Evolutionary conservation across 2,329 filamentous ascomycete species (phyloP), one percentile per base, ranked within the genome.

Genomic region (Colletotrichum incanum): DNA sequence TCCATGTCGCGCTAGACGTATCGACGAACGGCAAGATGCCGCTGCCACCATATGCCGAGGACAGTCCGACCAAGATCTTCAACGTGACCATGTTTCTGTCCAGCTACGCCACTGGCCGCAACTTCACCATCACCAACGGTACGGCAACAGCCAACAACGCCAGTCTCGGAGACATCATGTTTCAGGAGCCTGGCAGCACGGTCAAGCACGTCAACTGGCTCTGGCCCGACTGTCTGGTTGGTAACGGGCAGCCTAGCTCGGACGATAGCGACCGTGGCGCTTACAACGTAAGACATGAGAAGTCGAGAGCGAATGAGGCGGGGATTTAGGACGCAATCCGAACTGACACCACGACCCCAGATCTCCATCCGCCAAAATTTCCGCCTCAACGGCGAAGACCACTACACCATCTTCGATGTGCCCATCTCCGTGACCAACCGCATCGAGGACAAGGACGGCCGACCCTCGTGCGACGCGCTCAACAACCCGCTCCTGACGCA

Each of bases 181-280:
- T 82, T 37, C 89, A 92, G 73, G 91, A 94, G 77, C 81, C 86
- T 0, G 88, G 88, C 4, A 92, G 91, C 77, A 93, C 92, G 0
- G 92, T 94, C 54, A 94, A 94, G 78, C 92, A 94, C 78, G 86
- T 93, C 73, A 91, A 91, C 77, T 94, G 92, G 90, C 83, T 88
- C 26, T 94, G 92, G 92, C 92, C 92, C 0, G 87, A 88, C 70
- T 94, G 92, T 76, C 83, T 94, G 0, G 89, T 90, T 3, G 92
- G 92, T 23, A 83, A 91, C 61, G 90, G 89, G 3, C 79, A 86
- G 74, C 83, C 86, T 34, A 76, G 79, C 1, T 78, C 81, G 4
- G 79, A 81, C 0, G 82, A 83, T 68, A 89, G 86, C 62, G 87
- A 87, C 31, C 85, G 90, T 3, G 92, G 91, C 3, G 81, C 84